phyloP scores from a whole-genome alignment of 2,329 filamentous ascomycete species.

The Penicillium polonicum region DNA sequence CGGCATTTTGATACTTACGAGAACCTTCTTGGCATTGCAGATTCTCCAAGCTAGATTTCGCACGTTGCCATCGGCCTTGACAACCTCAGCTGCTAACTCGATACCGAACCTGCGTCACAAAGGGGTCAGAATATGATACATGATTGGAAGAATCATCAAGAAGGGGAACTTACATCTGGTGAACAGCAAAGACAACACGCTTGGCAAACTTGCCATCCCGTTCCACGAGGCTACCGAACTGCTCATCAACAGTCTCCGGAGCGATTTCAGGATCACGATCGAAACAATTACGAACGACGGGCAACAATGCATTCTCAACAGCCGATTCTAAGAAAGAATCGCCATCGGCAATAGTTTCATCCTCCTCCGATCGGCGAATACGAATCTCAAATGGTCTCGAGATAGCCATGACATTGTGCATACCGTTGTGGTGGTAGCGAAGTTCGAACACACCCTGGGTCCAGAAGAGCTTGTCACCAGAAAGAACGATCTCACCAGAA shows the following conservation, averaged over 20 bases:
- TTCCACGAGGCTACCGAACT: conserved; percentile 82
- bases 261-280: conserved; percentile 90
- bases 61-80: conserved; percentile 87
- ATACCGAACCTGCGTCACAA: conserved; percentile 67
- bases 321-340: conserved; percentile 64
- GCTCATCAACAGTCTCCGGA: conserved; percentile 72
- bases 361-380: conserved; percentile 77
- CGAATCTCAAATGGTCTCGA: conserved; percentile 90
- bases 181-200: conserved; percentile 88
- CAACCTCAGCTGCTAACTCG: conserved; percentile 89
- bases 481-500: conserved; percentile 79
- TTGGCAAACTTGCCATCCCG: conserved; percentile 84
- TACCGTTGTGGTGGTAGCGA: conserved; percentile 90
- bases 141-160: background rate
- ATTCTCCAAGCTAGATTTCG: conserved; percentile 91
- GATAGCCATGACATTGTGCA: conserved; percentile 90
- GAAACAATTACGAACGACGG: conserved; percentile 85
- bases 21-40: conserved; percentile 89
- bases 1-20: conserved; percentile 59
- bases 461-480: conserved; percentile 96
- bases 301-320: conserved; percentile 74
- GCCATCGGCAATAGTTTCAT: conserved; percentile 60
- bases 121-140: conserved; percentile 9
- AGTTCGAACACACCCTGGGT: conserved; percentile 95
- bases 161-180: conserved; percentile 70